A percentile compares a stretch with the other conserved stretches of the same genome.
Evolutionary conservation across 306 rosid genomes (phyloP).

Genomic region (Lathyrus sativus): DNA sequence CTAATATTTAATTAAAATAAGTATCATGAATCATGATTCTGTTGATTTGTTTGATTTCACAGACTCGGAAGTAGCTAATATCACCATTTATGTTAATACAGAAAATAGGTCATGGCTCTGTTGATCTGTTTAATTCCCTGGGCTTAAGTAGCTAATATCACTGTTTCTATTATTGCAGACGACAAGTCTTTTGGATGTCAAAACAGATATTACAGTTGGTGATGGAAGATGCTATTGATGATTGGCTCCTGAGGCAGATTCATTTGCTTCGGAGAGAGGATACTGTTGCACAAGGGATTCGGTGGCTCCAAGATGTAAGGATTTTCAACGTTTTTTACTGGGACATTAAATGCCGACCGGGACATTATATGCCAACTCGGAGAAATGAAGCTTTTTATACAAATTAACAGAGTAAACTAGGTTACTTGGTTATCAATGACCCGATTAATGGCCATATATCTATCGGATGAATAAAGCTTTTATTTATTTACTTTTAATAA

Average conservation of each 20-base stretch:
- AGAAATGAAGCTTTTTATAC: slow-evolving; percentile 35
- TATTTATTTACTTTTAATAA: too few relatives aligned
- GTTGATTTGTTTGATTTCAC: slow-evolving; percentile 32
- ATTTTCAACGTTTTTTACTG: slow-evolving; percentile 30
- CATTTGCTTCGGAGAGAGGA: slow-evolving; percentile 87
- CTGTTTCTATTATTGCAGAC: slow-evolving; percentile 53
- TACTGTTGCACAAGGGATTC: slow-evolving; percentile 75
- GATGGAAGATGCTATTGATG: slow-evolving; percentile 98
- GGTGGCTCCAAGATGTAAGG: slow-evolving; percentile 95
- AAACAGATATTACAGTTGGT: slow-evolving; percentile 89
- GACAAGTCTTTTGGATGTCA: slow-evolving; percentile 99
- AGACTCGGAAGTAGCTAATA: slow-evolving; percentile 30
- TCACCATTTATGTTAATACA: slow-evolving; percentile 41
- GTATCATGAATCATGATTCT: slow-evolving; percentile 9
- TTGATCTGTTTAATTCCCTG: slow-evolving; percentile 30
- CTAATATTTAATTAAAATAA: not conserved
- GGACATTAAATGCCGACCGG: slow-evolving; percentile 21
- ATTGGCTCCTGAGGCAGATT: slow-evolving; percentile 85
- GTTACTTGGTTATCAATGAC: slow-evolving; percentile 8
- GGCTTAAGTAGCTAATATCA: slow-evolving; percentile 34
- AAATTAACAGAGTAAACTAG: slow-evolving; percentile 13
- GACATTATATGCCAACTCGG: slow-evolving; percentile 35
- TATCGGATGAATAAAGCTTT: not conserved
- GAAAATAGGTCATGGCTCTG: slow-evolving; percentile 63
- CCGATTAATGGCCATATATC: slow-evolving; percentile 6